These are phyloP conservation scores for Trametes elegans DNA, from an alignment of 768 basidiomycete species.

Conservation along the genomic window DNA sequence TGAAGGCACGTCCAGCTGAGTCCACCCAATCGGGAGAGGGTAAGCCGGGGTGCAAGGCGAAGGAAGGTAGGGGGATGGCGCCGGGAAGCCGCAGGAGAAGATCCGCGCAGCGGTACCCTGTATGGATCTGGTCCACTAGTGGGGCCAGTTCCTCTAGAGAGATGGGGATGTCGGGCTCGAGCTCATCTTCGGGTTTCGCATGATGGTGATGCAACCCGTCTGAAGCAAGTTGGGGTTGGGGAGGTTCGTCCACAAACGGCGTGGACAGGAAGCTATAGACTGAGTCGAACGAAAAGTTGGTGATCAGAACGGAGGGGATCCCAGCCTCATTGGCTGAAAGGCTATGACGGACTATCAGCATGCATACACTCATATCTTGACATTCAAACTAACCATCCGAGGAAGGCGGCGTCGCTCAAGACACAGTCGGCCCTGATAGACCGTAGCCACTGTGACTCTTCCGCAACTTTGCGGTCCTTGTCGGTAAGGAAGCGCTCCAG, in stretches of 20 bases:
- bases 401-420: constrained; percentile 74
- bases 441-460: constrained; percentile 59
- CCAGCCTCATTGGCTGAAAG: constrained; percentile 61
- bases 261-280: constrained; percentile 77
- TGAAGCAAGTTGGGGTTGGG: background rate
- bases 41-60: constrained; percentile 48
- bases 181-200: constrained; percentile 17
- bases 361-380: too few relatives aligned
- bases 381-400: constrained; percentile 58
- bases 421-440: constrained; percentile 54
- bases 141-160: constrained; percentile 47
- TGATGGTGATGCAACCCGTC: background rate
- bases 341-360: constrained; percentile 32
- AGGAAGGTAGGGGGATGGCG: constrained; percentile 74
- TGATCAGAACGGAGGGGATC: constrained; percentile 70
- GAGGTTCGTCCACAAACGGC: constrained; percentile 41
- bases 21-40: constrained; percentile 69
- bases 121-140: constrained; percentile 60
- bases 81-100: constrained; percentile 71
- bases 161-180: constrained; percentile 55
- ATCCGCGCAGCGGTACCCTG: constrained; percentile 70
- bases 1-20: constrained; percentile 43
- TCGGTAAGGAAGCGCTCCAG: constrained; percentile 54
- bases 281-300: constrained; percentile 85
- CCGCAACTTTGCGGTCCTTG: constrained; percentile 52